Base-by-base conservation (phyloP, 306 rosid species). In the Fragaria iinumae region DNA sequence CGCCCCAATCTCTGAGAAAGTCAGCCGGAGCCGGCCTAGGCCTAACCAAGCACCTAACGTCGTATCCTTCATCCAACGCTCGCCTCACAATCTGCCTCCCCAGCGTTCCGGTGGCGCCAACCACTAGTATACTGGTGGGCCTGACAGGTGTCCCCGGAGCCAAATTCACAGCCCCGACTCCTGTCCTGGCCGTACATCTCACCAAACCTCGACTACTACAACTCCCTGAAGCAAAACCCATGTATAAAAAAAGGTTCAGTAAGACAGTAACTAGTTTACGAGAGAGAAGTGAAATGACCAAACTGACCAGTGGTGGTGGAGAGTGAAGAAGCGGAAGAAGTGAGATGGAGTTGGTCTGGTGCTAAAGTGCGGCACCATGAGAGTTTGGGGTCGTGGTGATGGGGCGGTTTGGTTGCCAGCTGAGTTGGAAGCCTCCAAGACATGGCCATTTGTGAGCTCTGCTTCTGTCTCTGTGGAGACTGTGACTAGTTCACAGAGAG, bases 11-110 rank as follows among this genome's bases (percentile, higher is more conserved):
- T 11, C 97, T 93, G 60, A 95, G 99, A 81, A 95, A 95, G 63
- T 95, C 96, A 1, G 97, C 97, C 21, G 97, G 99, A 71, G 97
- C 93, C 5, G 99, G 99, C 53, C 99, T 81, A n/a, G 99, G 99
- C 88, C 99, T 78, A 1, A 95, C 99, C 14, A 95, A 87, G 76
- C 99, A 95, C 67, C 97, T 75, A 4, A 95, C 97, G 14, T 95
- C 98, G 77, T 95, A 90, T 20, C 99, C 99, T 83, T 95, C 99
- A 69, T 95, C 99, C 1, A 95, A 80, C 0, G 93, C 97, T 38
- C 99, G 91, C 80, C 99, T 82, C 75, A 95, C 99, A 59, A 95
- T 80, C 88, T 95, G 97, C 79, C 97, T 87, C 34, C 99, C 99
- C 0, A 95, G 87, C 43, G 97, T 92, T 11, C 97, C 97, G 0